Base-by-base conservation (phyloP, 2,329 filamentous ascomycete species). In the Colletotrichum sp. region DNA sequence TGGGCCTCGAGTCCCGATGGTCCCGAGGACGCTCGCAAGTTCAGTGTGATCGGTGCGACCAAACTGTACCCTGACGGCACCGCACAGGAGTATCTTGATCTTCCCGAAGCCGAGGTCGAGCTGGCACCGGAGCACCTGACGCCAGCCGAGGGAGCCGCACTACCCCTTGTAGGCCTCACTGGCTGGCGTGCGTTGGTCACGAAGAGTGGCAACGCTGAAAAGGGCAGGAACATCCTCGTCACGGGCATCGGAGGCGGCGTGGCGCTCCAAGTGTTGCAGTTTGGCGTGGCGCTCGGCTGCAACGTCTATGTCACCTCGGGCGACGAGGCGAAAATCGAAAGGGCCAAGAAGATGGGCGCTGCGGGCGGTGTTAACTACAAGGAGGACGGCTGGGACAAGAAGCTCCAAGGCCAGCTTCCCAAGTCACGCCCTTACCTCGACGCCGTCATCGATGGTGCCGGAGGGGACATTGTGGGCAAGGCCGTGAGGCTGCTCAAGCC, bases 171-270 rank as follows among this genome's bases (percentile, higher is more conserved):
- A 0, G 96, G 96, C 0, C 81, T 98, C 74, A 98, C 96, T 2
- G 96, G 90, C 8, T 98, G 95, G 95, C 88, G 97, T 58, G 96
- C 96, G 0, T 86, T 97, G 57, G 90, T 97, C 66, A 93, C 90
- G 8, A 98, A 98, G 87, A 92, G 89, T 63, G 90, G 88, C 7
- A 91, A 92, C 76, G 89, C 90, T 8, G 84, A 86, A 71, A 83
- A 84, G 1, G 94, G 94, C 4, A 86, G 90, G 75, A 98, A 97
- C 80, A 87, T 98, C 6, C 86, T 98, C 36, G 85, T 98, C 55
- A 98, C 96, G 6, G 96, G 96, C 0, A 97, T 98, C 82, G 96
- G 96, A 1, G 96, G 96, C 43, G 96, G 96, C 57, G 96, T 98
- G 1, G 96, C 96, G 38, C 86, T 98, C 69, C 93, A 94, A 86